Base-by-base conservation (phyloP, 768 basidiomycete genomes). In the Lactarius indigo region DNA sequence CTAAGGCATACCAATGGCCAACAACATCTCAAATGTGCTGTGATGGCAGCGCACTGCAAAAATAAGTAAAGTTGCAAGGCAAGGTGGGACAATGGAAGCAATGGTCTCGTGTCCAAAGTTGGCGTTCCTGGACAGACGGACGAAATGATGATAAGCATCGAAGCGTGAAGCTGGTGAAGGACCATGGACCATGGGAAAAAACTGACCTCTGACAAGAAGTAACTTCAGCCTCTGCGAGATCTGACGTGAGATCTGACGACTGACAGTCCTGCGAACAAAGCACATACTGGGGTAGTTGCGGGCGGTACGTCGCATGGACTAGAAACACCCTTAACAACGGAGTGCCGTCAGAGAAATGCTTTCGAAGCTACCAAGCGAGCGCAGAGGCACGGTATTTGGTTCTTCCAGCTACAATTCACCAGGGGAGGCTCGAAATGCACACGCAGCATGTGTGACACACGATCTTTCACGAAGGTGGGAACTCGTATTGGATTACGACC, bases 281-380 rank as follows among this genome's bases (percentile, higher is more conserved):
- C n/a, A 47, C 23, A 26, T 26, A 50, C 42, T 44, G 42, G 23
- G 13, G 6, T 5, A 26, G 12, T 15, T 7, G 50, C 6, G 5
- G 13, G 5, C 23, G 50, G 23, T 15, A 50, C 50, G 4, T 23
- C n/a, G 13, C 12, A 13, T 26, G 23, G 23, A 8, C 33, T 52
- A 60, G 41, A 52, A 42, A 55, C 64, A 31, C n/a, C 12, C 47
- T 15, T 30, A 39, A 35, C 20, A 10, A 35, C 6, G 1, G 13
- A 15, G 26, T 30, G 30, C 52, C 18, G 9, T 44, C n/a, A 33
- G 2, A 18, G 50, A 31, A 44, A 30, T 44, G 13, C 26, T 56
- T 50, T 57, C 42, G 33, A 61, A 57, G 56, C 56, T 55, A 65
- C 64, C 33, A 39, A 57, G 35, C n/a, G 20, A 61, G 56, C 35